Percentiles rank a stretch among this genome's conserved stretches.
Conservation (phyloP, 345 rosid species). For the Eucalyptus cloeziana region DNA sequence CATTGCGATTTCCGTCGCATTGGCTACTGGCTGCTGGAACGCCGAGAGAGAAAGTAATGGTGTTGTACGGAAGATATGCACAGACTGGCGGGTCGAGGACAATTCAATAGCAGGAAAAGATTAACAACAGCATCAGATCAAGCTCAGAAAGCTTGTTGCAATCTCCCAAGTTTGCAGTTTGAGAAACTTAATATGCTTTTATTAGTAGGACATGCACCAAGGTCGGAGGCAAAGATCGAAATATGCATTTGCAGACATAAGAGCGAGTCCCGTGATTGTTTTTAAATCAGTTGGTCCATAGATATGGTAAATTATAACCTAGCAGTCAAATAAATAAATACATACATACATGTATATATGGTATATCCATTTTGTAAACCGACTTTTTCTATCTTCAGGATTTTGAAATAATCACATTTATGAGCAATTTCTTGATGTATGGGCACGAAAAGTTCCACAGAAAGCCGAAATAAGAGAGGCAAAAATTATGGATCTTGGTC, state of each 20-base stretch:
- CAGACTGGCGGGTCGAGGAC: neutral
- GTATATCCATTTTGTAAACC: too few relatives aligned
- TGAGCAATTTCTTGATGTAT: neutral
- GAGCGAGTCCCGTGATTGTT: neutral
- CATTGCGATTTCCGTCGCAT: neutral
- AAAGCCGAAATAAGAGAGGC: neutral
- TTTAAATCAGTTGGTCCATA: too few relatives aligned
- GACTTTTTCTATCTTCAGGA: too few relatives aligned
- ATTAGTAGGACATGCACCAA: neutral
- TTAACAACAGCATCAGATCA: neutral
- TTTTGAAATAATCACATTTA: too few relatives aligned
- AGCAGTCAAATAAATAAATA: too few relatives aligned
- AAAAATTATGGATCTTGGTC: neutral
- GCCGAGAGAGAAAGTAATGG: neutral
- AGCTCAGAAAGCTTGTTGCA: neutral
- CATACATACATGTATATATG: too few relatives aligned
- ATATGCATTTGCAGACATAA: neutral
- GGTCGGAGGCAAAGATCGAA: neutral
- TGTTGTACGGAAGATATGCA: neutral
- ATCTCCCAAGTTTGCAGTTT: neutral
- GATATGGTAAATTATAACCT: too few relatives aligned
- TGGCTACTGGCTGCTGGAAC: neutral
- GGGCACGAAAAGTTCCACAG: neutral
- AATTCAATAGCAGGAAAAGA: neutral
- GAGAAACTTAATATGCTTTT: neutral